Evolutionary conservation across 129 eudicot genomes (phyloP).

Genomic region (Flaveria robusta): DNA sequence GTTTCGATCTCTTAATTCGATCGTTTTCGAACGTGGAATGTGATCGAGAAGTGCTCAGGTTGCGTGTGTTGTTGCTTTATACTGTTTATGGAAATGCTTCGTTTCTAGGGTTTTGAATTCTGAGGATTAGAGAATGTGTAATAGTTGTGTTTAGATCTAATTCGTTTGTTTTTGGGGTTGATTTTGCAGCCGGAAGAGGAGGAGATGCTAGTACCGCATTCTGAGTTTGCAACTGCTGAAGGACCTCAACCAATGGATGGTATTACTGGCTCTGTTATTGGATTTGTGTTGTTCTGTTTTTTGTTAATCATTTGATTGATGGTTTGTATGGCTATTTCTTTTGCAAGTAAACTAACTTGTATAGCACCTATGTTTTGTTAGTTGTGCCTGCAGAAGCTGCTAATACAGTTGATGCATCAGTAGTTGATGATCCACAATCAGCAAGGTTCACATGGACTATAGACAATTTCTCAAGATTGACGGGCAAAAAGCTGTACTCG

Average conservation of each 20-base stretch:
- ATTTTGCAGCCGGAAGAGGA: slow-evolving; percentile 73
- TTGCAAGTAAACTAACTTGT: slow-evolving; percentile 14
- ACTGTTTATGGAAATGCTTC: slow-evolving; percentile 25
- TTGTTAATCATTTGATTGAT: slow-evolving; percentile 1
- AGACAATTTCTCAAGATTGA: slow-evolving; percentile 66
- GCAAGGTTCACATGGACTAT: slow-evolving; percentile 84
- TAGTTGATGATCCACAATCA: slow-evolving; percentile 66
- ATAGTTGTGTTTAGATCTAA: slow-evolving; percentile 31
- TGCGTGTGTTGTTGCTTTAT: neutral
- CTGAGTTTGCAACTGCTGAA: slow-evolving; percentile 57
- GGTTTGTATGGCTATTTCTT: slow-evolving; percentile 5
- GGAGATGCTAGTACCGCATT: slow-evolving; percentile 89
- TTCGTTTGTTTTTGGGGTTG: slow-evolving; percentile 13
- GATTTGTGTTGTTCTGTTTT: no score
- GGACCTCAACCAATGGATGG: slow-evolving; percentile 93
- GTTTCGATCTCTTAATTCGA: slow-evolving; percentile 25
- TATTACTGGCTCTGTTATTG: slow-evolving; percentile 14
- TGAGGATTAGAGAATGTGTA: slow-evolving; percentile 19
- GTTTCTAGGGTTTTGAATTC: slow-evolving; percentile 43
- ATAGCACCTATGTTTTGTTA: slow-evolving; percentile 6
- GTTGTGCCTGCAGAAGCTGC: slow-evolving; percentile 62
- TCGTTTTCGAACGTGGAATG: slow-evolving; percentile 4
- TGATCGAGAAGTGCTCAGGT: slow-evolving; percentile 19
- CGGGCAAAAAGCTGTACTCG: slow-evolving; percentile 63
- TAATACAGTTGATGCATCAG: slow-evolving; percentile 52